These are phyloP conservation scores for Kluyveromyces dobzhanskii DNA, from an alignment of 805 yeast species.

Conservation along the genomic window DNA sequence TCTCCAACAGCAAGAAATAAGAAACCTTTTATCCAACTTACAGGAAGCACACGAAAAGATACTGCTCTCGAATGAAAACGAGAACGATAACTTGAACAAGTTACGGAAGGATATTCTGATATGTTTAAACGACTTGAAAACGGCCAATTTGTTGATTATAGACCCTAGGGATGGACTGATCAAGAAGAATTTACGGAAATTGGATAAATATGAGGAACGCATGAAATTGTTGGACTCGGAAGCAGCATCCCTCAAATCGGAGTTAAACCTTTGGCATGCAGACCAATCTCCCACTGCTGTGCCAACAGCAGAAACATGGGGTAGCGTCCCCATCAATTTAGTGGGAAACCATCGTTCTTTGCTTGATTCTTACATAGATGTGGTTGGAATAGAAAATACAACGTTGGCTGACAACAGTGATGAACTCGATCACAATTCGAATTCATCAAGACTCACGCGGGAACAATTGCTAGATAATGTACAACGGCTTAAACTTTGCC, in stretches of 20 bases:
- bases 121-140: constrained; percentile 23
- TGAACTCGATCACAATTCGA: neutral
- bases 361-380: constrained; percentile 19
- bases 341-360: constrained; percentile 13
- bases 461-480: constrained; percentile 7
- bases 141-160: constrained; percentile 18
- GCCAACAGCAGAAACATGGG: neutral
- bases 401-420: constrained; percentile 8
- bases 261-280: constrained; percentile 8
- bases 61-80: constrained; percentile 12
- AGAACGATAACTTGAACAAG: constrained; percentile 11
- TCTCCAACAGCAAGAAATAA: constrained; percentile 17
- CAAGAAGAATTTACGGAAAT: constrained; percentile 12
- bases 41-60: constrained; percentile 16
- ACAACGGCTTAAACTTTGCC: constrained; percentile 8
- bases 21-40: constrained; percentile 15
- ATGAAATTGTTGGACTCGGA: constrained; percentile 8
- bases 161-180: constrained; percentile 18
- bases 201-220: constrained; percentile 10
- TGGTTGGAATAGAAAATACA: constrained; percentile 20
- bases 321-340: constrained; percentile 6
- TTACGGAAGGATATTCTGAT: constrained; percentile 22
- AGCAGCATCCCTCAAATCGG: constrained; percentile 8
- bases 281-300: neutral
- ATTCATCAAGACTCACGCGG: neutral